These are phyloP conservation scores for Perilla frutescens DNA, from an alignment of 257 asterid genomes.

Conservation along the genomic window DNA sequence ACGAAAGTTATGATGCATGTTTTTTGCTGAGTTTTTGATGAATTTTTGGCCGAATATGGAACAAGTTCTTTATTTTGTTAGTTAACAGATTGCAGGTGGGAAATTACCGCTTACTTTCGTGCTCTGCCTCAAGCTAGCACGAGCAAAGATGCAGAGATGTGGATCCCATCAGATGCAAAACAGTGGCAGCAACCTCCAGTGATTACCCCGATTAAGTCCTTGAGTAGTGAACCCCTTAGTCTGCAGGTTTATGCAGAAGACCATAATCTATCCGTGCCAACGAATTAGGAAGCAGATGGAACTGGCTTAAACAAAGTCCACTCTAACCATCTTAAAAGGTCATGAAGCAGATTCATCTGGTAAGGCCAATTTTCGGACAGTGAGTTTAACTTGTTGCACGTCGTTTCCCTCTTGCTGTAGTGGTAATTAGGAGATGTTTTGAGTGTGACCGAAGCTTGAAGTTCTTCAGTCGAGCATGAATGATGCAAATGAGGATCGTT, in stretches of 20 bases:
- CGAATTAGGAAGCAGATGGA: conserved; percentile 22
- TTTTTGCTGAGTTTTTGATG: background rate
- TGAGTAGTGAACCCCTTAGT: conserved; percentile 82
- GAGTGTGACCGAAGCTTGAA: background rate
- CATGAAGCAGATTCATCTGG: conserved; percentile 7
- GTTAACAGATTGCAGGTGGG: conserved; percentile 88
- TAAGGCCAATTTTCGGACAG: background rate
- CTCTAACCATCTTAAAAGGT: background rate
- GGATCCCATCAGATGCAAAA: conserved; percentile 82
- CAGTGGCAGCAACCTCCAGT: conserved; percentile 87
- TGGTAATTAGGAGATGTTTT: background rate
- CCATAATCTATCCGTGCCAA: conserved; percentile 58
- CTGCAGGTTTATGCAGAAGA: conserved; percentile 86
- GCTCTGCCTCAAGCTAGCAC: conserved; percentile 62
- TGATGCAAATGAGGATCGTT: no score
- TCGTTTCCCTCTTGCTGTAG: background rate
- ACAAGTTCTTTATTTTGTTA: background rate
- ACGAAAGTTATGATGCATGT: no score
- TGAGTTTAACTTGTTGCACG: background rate
- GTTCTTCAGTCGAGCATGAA: background rate
- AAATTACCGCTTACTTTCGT: conserved; percentile 75
- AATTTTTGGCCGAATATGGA: background rate
- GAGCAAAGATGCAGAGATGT: conserved; percentile 65
- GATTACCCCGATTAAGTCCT: conserved; percentile 83
- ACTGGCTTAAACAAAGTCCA: background rate